Evolutionary conservation across 768 basidiomycete species (phyloP).

Genomic region (Tricholoma sp.): DNA sequence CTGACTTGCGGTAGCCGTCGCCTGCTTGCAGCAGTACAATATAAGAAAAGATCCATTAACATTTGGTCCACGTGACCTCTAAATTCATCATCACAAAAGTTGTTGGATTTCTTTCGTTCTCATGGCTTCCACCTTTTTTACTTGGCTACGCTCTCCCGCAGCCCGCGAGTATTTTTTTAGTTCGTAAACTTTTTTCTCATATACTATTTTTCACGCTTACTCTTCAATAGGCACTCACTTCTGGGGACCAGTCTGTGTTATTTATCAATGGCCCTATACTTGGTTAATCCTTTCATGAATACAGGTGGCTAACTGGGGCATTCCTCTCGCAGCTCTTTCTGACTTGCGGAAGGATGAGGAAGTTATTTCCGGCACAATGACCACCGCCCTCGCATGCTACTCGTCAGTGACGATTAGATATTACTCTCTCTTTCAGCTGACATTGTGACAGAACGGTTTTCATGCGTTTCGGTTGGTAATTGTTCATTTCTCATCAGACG

Average conservation of each 20-base stretch:
- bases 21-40: too few species aligned
- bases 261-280: neutral
- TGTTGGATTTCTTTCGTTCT: neutral
- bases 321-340: conserved; percentile 88
- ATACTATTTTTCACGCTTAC: neutral
- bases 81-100: too few species aligned
- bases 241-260: conserved; percentile 88
- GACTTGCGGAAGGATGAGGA: conserved; percentile 95
- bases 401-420: conserved; percentile 62
- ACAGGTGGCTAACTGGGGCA: conserved; percentile 97
- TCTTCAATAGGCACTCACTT: conserved; percentile 79
- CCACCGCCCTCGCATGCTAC: conserved; percentile 81
- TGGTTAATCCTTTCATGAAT: conserved; percentile 1
- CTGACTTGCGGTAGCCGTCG: too few species aligned
- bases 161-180: conserved; percentile 95
- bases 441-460: conserved; percentile 59
- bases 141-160: conserved; percentile 89
- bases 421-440: conserved; percentile 7
- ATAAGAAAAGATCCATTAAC: too few species aligned
- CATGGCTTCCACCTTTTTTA: conserved; percentile 84
- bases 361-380: conserved; percentile 96
- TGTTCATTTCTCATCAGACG: neutral
- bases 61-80: conserved; percentile 9
- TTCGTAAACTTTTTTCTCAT: conserved; percentile 32
- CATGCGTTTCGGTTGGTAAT: conserved; percentile 83